Conservation (phyloP, 1,284 basidiomycete genomes). For the Ceratobasidium sp. region DNA sequence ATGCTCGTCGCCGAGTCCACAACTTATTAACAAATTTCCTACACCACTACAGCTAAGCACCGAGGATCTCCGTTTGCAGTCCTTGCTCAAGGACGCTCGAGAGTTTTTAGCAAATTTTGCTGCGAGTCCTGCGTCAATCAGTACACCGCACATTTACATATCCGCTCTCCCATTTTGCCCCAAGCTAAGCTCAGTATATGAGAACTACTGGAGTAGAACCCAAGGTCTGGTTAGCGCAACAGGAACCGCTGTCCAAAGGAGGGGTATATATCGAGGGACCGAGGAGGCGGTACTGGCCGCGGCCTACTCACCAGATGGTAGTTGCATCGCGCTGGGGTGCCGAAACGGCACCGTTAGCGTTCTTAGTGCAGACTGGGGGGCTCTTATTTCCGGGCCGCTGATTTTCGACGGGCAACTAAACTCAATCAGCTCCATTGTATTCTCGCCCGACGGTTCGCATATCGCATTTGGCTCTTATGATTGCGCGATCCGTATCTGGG, state of each 20-base stretch:
- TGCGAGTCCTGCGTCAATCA: neutral
- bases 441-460: neutral
- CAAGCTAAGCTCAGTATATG: neutral
- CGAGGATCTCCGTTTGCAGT: neutral
- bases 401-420: neutral
- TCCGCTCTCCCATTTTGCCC: slow-evolving; percentile 18
- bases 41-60: neutral
- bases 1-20: neutral
- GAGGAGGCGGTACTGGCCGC: too few relatives aligned
- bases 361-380: too few relatives aligned
- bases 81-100: neutral
- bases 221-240: neutral
- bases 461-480: neutral
- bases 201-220: neutral
- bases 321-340: too few relatives aligned
- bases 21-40: neutral
- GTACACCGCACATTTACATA: slow-evolving; percentile 14
- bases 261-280: too few relatives aligned
- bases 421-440: neutral
- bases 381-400: too few relatives aligned
- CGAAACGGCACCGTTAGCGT: too few relatives aligned
- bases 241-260: neutral
- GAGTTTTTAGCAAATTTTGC: neutral
- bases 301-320: too few relatives aligned
- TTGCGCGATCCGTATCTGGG: neutral